These are phyloP conservation scores for Coemansia sp. DNA, from an alignment of 192 early-diverging fungal genomes.

Conservation along the genomic window DNA sequence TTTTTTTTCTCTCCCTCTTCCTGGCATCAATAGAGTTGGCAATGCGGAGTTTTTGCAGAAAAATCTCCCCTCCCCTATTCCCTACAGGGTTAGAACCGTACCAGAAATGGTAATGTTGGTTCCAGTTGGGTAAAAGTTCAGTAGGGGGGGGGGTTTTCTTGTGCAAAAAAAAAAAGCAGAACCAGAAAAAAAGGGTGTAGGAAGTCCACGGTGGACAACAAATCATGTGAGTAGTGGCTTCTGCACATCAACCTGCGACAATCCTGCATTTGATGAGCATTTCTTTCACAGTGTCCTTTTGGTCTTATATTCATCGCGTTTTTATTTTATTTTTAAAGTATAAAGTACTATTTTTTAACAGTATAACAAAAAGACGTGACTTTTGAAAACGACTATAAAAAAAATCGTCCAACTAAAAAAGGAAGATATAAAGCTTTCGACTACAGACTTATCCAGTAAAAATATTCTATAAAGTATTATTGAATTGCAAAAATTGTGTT, in stretches of 20 bases:
- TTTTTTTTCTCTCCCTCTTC: too few relatives aligned
- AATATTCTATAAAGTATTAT: too few relatives aligned
- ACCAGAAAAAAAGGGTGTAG: too few relatives aligned
- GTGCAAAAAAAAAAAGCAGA: background rate
- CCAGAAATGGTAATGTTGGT: background rate
- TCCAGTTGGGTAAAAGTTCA: background rate
- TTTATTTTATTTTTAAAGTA: too few relatives aligned
- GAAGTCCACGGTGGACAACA: too few relatives aligned
- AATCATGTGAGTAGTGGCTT: conserved; percentile 3
- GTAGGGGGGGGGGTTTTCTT: background rate
- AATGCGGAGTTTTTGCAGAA: background rate
- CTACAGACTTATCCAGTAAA: background rate
- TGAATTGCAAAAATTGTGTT: too few relatives aligned
- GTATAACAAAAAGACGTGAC: too few relatives aligned
- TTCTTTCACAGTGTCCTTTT: background rate
- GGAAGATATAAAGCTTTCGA: background rate
- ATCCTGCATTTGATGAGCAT: background rate
- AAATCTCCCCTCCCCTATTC: background rate
- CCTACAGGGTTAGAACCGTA: background rate
- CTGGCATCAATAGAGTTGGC: too few relatives aligned
- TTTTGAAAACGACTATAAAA: too few relatives aligned
- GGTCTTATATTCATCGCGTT: background rate
- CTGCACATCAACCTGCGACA: background rate
- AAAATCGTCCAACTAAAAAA: too few relatives aligned
- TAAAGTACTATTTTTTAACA: too few relatives aligned